Conservation (phyloP, 768 basidiomycete genomes). For the Tulasnella sp. region DNA sequence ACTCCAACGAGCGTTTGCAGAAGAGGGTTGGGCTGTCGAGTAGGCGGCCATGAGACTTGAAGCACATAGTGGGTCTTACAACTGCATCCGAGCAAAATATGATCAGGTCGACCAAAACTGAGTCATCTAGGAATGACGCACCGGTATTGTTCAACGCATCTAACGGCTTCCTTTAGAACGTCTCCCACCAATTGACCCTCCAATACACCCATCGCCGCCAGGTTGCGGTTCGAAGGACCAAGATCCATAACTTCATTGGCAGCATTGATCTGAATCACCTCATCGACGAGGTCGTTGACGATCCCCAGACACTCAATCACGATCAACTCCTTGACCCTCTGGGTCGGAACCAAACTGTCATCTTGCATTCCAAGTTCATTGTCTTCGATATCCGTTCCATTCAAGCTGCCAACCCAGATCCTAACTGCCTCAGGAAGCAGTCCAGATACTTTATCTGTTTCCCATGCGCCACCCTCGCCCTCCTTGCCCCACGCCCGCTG, state of each 20-base stretch:
- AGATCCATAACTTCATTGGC: neutral
- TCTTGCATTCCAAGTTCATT: neutral
- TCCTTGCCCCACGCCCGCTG: conserved; percentile 16
- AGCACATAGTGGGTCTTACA: conserved; percentile 1
- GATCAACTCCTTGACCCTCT: neutral
- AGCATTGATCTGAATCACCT: neutral
- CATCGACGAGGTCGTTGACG: conserved; percentile 14
- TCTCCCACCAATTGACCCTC: conserved; percentile 17
- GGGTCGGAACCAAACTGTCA: no score
- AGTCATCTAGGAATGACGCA: conserved; percentile 6
- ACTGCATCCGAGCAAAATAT: neutral
- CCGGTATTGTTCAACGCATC: conserved; percentile 13
- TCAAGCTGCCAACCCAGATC: conserved; percentile 3
- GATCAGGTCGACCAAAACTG: neutral
- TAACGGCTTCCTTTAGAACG: conserved; percentile 8
- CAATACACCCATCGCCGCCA: neutral
- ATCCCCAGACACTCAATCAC: conserved; percentile 16
- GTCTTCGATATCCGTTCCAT: neutral
- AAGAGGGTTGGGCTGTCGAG: neutral
- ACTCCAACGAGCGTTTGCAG: conserved; percentile 4
- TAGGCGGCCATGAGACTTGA: neutral
- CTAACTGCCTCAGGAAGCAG: conserved; percentile 2
- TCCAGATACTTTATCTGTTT: neutral
- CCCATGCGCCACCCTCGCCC: conserved; percentile 15
- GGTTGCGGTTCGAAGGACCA: neutral